A percentile compares a stretch with the other conserved stretches of the same genome.
phyloP scores from a whole-genome alignment of 1,284 basidiomycete genomes.

The Hypsizygus ulmarius region DNA sequence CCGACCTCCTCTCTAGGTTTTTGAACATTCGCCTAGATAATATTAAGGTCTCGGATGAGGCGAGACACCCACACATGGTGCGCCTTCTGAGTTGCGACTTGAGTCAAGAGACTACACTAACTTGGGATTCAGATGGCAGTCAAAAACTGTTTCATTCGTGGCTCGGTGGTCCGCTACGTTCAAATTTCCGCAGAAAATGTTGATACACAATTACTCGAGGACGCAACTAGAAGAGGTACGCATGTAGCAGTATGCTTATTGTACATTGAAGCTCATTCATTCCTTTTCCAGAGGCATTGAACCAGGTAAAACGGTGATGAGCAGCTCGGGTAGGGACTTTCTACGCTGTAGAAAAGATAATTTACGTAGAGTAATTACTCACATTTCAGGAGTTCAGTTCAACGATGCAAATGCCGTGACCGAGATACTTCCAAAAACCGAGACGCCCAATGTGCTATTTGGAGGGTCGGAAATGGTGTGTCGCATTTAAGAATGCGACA shows the following conservation, averaged over 20 bases:
- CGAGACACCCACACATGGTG: slow-evolving; percentile 97
- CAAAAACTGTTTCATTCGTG: slow-evolving; percentile 98
- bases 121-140: slow-evolving; percentile 80
- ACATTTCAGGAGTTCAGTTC: slow-evolving; percentile 10
- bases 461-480: no score
- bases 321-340: neutral
- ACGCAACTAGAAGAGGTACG: slow-evolving; percentile 93
- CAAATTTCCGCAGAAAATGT: slow-evolving; percentile 91
- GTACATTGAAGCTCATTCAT: slow-evolving; percentile 9
- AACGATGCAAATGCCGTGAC: slow-evolving; percentile 3
- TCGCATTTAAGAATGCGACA: no score
- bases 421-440: neutral
- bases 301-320: slow-evolving; percentile 52
- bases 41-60: slow-evolving; percentile 91
- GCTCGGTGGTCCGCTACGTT: slow-evolving; percentile 97
- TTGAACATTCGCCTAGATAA: slow-evolving; percentile 96
- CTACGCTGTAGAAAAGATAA: slow-evolving; percentile 6
- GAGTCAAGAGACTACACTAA: neutral
- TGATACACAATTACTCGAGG: slow-evolving; percentile 95
- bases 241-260: slow-evolving; percentile 8
- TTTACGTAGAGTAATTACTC: slow-evolving; percentile 9
- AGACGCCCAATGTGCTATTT: no score
- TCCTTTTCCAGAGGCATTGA: slow-evolving; percentile 44
- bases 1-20: slow-evolving; percentile 60
- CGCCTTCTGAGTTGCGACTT: slow-evolving; percentile 21